Conservation (phyloP, 192 early-diverging fungal genomes). For the Coemansia sp. region DNA sequence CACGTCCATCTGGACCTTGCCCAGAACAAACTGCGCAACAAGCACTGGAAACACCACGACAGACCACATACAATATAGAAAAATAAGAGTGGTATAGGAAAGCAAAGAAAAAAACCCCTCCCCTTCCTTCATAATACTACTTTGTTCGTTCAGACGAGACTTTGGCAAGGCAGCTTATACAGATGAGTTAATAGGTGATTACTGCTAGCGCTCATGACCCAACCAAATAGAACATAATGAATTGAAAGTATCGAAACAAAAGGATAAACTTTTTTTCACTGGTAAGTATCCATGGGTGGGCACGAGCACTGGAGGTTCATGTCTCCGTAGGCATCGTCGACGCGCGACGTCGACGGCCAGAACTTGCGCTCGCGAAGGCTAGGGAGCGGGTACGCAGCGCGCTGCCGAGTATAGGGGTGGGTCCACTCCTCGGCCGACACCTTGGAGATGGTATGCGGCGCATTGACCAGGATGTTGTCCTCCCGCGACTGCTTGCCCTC, state of each 20-base stretch:
- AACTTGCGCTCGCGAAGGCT: conserved; percentile 86
- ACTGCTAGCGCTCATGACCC: no score
- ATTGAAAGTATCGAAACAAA: no score
- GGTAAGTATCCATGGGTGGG: conserved; percentile 83
- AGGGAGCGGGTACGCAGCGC: conserved; percentile 87
- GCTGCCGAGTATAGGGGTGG: conserved; percentile 75
- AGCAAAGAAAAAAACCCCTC: no score
- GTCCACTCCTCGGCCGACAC: conserved; percentile 82
- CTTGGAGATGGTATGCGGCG: conserved; percentile 80
- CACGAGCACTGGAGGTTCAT: conserved; percentile 92
- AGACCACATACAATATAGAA: conserved; percentile 1
- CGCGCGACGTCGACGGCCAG: conserved; percentile 89
- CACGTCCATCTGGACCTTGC: conserved; percentile 34
- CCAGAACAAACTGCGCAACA: background rate
- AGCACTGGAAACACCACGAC: background rate
- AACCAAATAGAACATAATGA: no score
- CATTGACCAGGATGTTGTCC: conserved; percentile 80
- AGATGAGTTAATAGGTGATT: no score
- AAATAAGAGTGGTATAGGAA: background rate
- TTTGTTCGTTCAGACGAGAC: no score
- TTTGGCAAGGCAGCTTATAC: no score
- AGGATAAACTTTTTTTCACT: conserved; percentile 7
- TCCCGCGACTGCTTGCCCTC: conserved; percentile 77
- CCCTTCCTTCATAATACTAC: no score
- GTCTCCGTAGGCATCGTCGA: conserved; percentile 96